Evolutionary conservation across 805 yeast species (phyloP).

Genomic region (Suhomyces prunicola): DNA sequence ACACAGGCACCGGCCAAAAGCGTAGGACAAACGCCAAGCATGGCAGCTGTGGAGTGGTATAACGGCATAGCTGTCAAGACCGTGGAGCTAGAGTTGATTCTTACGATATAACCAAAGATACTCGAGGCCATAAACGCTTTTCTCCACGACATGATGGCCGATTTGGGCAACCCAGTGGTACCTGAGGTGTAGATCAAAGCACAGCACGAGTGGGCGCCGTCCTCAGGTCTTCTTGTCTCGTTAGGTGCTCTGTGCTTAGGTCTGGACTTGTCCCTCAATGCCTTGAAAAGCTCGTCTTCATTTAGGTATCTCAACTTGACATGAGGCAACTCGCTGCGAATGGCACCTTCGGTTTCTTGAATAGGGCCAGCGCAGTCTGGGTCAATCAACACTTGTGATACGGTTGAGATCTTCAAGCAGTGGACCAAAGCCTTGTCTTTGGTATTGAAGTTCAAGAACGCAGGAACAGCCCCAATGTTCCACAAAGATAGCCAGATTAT

Average conservation of each 20-base stretch:
- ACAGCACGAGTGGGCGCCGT: conserved; percentile 59
- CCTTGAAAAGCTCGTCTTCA: conserved; percentile 46
- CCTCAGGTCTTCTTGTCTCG: conserved; percentile 53
- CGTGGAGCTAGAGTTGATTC: conserved; percentile 50
- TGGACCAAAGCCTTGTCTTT: conserved; percentile 73
- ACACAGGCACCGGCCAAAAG: conserved; percentile 66
- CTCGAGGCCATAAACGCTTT: conserved; percentile 70
- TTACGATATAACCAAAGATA: conserved; percentile 67
- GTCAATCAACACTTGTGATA: conserved; percentile 68
- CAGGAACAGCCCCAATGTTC: conserved; percentile 89
- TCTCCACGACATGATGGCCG: conserved; percentile 91
- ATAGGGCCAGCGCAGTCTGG: conserved; percentile 60
- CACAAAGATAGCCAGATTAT: conserved; percentile 82
- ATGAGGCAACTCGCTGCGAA: conserved; percentile 35
- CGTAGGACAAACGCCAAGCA: conserved; percentile 76
- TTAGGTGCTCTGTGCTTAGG: conserved; percentile 56
- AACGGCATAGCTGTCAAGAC: conserved; percentile 93
- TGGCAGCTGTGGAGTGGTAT: conserved; percentile 91
- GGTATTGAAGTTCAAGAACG: conserved; percentile 80
- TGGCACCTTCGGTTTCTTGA: conserved; percentile 42
- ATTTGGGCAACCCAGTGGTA: conserved; percentile 91
- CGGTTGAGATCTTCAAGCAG: conserved; percentile 68
- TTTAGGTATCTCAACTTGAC: conserved; percentile 47
- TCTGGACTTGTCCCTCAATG: conserved; percentile 37
- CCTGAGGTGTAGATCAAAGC: conserved; percentile 87